Evolutionary conservation across 2,329 filamentous ascomycete species (phyloP), one percentile per base, ranked within the genome.

Genomic region (Alternaria sp.): DNA sequence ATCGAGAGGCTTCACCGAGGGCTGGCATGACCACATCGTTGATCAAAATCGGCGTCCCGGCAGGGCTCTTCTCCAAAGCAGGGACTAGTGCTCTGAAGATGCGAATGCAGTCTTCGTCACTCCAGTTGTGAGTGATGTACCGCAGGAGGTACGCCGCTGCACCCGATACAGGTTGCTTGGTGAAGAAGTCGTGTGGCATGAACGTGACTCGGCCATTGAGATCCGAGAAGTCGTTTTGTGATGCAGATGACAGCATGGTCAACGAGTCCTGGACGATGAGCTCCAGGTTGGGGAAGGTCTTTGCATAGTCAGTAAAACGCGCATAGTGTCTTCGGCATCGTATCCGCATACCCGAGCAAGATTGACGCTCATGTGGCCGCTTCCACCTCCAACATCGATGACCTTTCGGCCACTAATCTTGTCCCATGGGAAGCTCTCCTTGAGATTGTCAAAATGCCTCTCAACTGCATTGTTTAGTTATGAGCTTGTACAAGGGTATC

Each of bases 41-140:
- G 61, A 79, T 79, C 4, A 80, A 59, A 5, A 80, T 44, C 4
- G 68, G 67, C 2, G 77, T 79, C 2, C 68, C 72, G 8, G 65
- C 57, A 9, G 36, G 44, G 28, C 66, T 71, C 8, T 67, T 65
- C 62, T 75, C 75, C 57, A 82, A 57, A 4, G 73, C 80, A 4
- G 79, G 77, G 2, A 79, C 63, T 5, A 82, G 43, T 5, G 71
- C 68, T 25, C 65, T 65, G 43, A 83, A 66, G 28, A 83, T 81
- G 9, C 65, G 70, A n/a, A 77, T 68, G 30, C 73, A 75, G 28
- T 82, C 74, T 19, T 71, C 67, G 55, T 82, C 79, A 19, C 70
- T 70, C 77, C 77, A 82, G 58, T 83, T 81, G 62, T 83, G 82
- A 11, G 80, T 67, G n/a, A 82, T 73, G 58, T 76, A 77, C 15